phyloP scores from a whole-genome alignment of 352 stramenopile species.

The Phytophthora sansomeana region DNA sequence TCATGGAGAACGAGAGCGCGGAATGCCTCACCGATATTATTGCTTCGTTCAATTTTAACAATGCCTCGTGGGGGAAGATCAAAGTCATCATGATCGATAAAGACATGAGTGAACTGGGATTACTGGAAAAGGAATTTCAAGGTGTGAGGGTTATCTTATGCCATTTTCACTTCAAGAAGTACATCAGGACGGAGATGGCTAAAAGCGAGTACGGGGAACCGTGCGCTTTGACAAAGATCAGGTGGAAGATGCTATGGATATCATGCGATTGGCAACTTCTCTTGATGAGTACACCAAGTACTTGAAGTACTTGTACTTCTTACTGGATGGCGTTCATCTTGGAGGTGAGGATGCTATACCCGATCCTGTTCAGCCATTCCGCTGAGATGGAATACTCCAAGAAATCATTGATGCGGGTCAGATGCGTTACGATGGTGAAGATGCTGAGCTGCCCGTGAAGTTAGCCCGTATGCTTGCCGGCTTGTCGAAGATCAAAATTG shows the following conservation, averaged over 20 bases:
- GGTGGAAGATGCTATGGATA: conserved; percentile 6
- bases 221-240: conserved; percentile 6
- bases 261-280: background rate
- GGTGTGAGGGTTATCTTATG: conserved; percentile 3
- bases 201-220: conserved; percentile 3
- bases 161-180: conserved; percentile 8
- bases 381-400: conserved; percentile 5
- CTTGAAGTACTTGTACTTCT: conserved; percentile 1
- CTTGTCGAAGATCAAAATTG: conserved; percentile 10
- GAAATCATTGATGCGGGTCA: conserved; percentile 3
- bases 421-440: background rate
- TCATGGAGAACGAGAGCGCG: conserved; percentile 7
- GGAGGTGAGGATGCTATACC: background rate
- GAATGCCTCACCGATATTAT: conserved; percentile 7
- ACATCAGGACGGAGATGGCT: background rate
- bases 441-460: conserved; percentile 1
- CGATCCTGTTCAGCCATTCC: too few relatives aligned
- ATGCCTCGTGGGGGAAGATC: background rate
- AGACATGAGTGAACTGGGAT: background rate
- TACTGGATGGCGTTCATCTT: background rate
- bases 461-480: conserved; percentile 6
- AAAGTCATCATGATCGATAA: conserved; percentile 3
- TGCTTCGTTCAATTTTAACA: conserved; percentile 3
- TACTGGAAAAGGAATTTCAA: background rate
- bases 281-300: conserved; percentile 2